Base-by-base conservation (phyloP, 208 protist genomes). In the Leishmania guyanensis region DNA sequence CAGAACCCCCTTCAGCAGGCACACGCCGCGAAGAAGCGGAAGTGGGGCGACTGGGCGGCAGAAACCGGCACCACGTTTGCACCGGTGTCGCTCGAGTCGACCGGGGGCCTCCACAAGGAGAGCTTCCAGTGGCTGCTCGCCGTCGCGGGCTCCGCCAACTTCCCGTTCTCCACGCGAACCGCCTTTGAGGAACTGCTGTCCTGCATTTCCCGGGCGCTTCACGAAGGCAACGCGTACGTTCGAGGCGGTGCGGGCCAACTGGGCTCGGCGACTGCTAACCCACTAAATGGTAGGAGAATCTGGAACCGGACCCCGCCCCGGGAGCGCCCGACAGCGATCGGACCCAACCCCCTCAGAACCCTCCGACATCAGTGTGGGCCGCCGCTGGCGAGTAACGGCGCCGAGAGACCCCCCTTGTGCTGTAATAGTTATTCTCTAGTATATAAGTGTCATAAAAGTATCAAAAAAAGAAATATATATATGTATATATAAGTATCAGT, bases 81-180 rank as follows among this genome's bases (percentile, higher is more conserved):
- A n/a, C n/a, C n/a, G n/a, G n/a, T n/a, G n/a, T n/a, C n/a, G n/a
- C n/a, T n/a, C n/a, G n/a, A n/a, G n/a, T n/a, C n/a, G n/a, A n/a
- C n/a, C n/a, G n/a, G n/a, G n/a, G n/a, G n/a, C n/a, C n/a, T n/a
- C n/a, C n/a, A n/a, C n/a, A n/a, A n/a, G n/a, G n/a, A n/a, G n/a
- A n/a, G n/a, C n/a, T n/a, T n/a, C n/a, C n/a, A n/a, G n/a, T n/a
- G n/a, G n/a, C n/a, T n/a, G n/a, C n/a, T n/a, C n/a, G n/a, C n/a
- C n/a, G n/a, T n/a, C n/a, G n/a, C n/a, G n/a, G n/a, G n/a, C n/a
- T n/a, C n/a, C n/a, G n/a, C n/a, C 2, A 72, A 36, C n/a, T 70
- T 66, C 48, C 83, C 86, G 6, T 89, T 81, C 75, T 83, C 76
- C 43, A 8, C 51, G 33, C 69, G 70, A 33, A 79, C 80, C 10